Percentiles rank a stretch among this genome's conserved stretches.
These are phyloP conservation scores for Pouteria glomerata DNA, from an alignment of 148 eudicot genomes.

Conservation along the genomic window DNA sequence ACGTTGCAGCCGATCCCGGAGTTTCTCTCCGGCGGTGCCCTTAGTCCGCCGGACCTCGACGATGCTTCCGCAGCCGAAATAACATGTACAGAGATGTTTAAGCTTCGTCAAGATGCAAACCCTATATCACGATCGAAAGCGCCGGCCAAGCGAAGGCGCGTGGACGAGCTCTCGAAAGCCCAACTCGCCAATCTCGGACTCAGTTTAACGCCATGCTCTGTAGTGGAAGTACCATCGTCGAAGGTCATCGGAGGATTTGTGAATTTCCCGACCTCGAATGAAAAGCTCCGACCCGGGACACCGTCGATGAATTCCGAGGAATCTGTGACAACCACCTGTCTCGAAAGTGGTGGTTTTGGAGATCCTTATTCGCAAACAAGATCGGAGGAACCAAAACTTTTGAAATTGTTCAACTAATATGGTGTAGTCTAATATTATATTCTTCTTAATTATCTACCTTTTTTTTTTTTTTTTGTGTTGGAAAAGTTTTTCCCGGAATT, in stretches of 20 bases:
- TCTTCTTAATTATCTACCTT: neutral
- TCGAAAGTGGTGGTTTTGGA: slow-evolving; percentile 23
- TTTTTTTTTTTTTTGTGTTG: neutral
- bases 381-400: slow-evolving; percentile 25
- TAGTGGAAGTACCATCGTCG: slow-evolving; percentile 2
- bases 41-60: slow-evolving; percentile 23
- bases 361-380: neutral
- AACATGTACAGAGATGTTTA: slow-evolving; percentile 14
- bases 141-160: slow-evolving; percentile 27
- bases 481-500: slow-evolving; percentile 17
- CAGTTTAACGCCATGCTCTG: slow-evolving; percentile 28
- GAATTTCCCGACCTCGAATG: neutral
- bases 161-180: slow-evolving; percentile 18
- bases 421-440: neutral
- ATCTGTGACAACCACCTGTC: slow-evolving; percentile 56
- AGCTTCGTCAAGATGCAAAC: slow-evolving; percentile 24
- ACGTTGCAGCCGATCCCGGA: slow-evolving; percentile 49
- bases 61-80: slow-evolving; percentile 36
- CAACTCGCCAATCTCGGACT: slow-evolving; percentile 35
- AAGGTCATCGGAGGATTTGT: neutral
- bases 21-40: slow-evolving; percentile 26
- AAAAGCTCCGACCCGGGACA: slow-evolving; percentile 39
- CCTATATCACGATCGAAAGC: slow-evolving; percentile 7
- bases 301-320: slow-evolving; percentile 69
- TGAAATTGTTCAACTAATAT: slow-evolving; percentile 41